These are phyloP conservation scores for Clathrus columnatus DNA, from an alignment of 768 basidiomycete species.

Conservation along the genomic window DNA sequence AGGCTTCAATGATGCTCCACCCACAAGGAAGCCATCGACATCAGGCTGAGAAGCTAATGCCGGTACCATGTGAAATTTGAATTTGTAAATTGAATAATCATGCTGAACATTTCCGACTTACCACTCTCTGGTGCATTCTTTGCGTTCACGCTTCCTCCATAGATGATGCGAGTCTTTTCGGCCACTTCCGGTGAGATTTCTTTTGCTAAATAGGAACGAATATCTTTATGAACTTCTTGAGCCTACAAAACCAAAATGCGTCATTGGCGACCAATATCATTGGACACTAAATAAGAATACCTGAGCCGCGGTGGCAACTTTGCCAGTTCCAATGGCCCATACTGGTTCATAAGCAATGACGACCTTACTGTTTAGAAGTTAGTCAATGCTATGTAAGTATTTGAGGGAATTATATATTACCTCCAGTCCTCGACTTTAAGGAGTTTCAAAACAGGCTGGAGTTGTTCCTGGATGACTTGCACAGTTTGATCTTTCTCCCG, in stretches of 20 bases:
- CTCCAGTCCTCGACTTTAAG: slow-evolving; percentile 67
- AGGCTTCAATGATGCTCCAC: slow-evolving; percentile 95
- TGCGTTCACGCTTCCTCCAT: slow-evolving; percentile 92
- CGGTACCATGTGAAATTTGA: neutral
- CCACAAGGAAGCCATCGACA: slow-evolving; percentile 97
- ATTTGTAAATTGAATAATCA: neutral
- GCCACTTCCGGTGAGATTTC: slow-evolving; percentile 64
- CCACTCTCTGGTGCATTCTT: slow-evolving; percentile 82
- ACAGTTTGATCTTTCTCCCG: slow-evolving; percentile 74
- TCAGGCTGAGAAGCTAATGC: slow-evolving; percentile 61
- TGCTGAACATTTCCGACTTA: slow-evolving; percentile 31
- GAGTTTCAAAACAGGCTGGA: slow-evolving; percentile 60
- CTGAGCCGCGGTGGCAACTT: slow-evolving; percentile 74
- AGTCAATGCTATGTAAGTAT: neutral
- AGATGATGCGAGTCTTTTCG: slow-evolving; percentile 75
- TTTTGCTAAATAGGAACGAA: slow-evolving; percentile 63
- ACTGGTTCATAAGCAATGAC: slow-evolving; percentile 97
- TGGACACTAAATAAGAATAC: slow-evolving; percentile 9
- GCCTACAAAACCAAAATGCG: slow-evolving; percentile 43
- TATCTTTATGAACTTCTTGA: slow-evolving; percentile 81
- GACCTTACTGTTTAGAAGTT: slow-evolving; percentile 51
- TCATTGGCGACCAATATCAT: neutral
- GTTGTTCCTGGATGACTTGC: slow-evolving; percentile 72
- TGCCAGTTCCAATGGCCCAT: slow-evolving; percentile 98
- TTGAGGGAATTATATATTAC: slow-evolving; percentile 34